Conservation (phyloP, 352 stramenopile genomes). For the Phytophthora europaea region DNA sequence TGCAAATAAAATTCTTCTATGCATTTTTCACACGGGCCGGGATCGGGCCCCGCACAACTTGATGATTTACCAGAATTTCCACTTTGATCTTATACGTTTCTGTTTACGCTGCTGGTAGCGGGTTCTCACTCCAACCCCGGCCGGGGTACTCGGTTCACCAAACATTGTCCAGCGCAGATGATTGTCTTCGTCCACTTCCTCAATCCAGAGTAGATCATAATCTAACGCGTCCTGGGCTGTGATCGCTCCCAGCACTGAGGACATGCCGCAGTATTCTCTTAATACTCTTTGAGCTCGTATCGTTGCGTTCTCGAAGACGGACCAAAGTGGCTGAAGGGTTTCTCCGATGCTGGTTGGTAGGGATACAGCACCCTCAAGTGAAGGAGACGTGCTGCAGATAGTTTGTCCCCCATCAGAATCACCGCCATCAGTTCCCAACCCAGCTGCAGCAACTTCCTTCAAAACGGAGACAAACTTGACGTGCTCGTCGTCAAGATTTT, state of each 20-base stretch:
- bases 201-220: conserved; percentile 32
- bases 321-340: conserved; percentile 8
- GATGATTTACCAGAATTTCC: conserved; percentile 22
- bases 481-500: neutral
- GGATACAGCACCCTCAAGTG: neutral
- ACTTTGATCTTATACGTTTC: conserved; percentile 6
- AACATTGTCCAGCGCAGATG: conserved; percentile 38
- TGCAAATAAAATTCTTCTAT: too few species aligned
- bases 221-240: conserved; percentile 16
- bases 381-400: neutral
- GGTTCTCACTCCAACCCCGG: neutral
- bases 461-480: neutral
- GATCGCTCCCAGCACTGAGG: neutral
- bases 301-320: conserved; percentile 9
- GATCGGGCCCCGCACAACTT: neutral
- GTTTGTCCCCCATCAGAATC: neutral
- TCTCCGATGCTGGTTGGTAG: neutral
- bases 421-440: neutral
- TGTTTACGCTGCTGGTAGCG: neutral
- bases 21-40: too few species aligned
- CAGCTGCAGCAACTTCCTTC: neutral
- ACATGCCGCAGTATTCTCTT: conserved; percentile 7
- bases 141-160: conserved; percentile 22
- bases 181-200: conserved; percentile 22
- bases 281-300: conserved; percentile 15